phyloP scores from a whole-genome alignment of 306 rosid genomes.

The Lotus japonicus region DNA sequence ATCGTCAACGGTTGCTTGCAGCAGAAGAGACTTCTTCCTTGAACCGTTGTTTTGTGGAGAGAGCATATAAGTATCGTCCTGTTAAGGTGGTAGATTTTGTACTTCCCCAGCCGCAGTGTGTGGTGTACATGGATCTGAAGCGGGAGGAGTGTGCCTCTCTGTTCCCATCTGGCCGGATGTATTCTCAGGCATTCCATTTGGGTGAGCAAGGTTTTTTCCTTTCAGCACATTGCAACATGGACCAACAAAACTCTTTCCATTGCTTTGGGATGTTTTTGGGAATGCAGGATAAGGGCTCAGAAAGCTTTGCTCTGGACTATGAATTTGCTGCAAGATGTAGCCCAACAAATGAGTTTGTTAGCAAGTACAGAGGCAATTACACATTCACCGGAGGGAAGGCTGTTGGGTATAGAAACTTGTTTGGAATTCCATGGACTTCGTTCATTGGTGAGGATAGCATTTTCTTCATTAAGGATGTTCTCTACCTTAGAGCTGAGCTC shows the following conservation, averaged over 20 bases:
- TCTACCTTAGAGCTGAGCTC: constrained; percentile 94
- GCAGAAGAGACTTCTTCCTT: constrained; percentile 60
- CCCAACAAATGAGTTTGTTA: constrained; percentile 68
- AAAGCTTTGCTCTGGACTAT: constrained; percentile 86
- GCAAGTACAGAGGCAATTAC: constrained; percentile 97
- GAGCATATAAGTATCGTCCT: constrained; percentile 93
- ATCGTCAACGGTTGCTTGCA: constrained; percentile 74
- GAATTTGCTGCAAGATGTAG: constrained; percentile 90
- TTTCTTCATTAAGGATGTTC: constrained; percentile 84
- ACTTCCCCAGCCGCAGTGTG: constrained; percentile 89
- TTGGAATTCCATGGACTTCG: constrained; percentile 75
- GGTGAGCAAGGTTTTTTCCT: constrained; percentile 98
- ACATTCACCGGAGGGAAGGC: constrained; percentile 97
- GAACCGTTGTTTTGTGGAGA: constrained; percentile 76
- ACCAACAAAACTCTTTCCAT: constrained; percentile 89
- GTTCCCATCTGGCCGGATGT: constrained; percentile 88
- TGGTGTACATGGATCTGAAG: constrained; percentile 88
- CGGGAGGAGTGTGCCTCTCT: constrained; percentile 76
- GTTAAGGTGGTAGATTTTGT: constrained; percentile 97
- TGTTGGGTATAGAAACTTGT: constrained; percentile 87
- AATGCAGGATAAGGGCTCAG: constrained; percentile 97
- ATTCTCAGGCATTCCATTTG: constrained; percentile 97
- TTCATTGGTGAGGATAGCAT: constrained; percentile 84
- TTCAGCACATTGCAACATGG: constrained; percentile 99
- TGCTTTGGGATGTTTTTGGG: constrained; percentile 94